Evolutionary conservation across 2,329 filamentous ascomycete species (phyloP).

Genomic region (Penicillium sp.): DNA sequence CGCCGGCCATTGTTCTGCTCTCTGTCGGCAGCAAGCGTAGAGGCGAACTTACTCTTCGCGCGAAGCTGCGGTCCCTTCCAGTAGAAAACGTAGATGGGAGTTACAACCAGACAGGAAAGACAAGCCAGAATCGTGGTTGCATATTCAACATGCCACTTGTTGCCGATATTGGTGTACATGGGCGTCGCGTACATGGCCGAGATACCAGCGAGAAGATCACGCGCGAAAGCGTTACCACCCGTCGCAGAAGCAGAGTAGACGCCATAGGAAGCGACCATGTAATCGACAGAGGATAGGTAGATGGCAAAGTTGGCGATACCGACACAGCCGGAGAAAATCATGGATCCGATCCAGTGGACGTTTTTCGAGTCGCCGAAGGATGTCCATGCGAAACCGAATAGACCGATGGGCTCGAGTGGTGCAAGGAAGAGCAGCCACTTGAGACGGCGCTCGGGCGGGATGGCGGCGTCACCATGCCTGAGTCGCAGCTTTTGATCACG

Average conservation of each 20-base stretch:
- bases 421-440: conserved; percentile 65
- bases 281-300: conserved; percentile 73
- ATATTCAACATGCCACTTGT: conserved; percentile 54
- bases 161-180: conserved; percentile 58
- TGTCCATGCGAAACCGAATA: conserved; percentile 69
- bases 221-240: conserved; percentile 70
- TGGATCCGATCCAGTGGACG: conserved; percentile 65
- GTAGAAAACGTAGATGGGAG: conserved; percentile 64
- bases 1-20: conserved; percentile 26
- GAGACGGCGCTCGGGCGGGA: conserved; percentile 64
- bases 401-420: conserved; percentile 62
- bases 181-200: conserved; percentile 66
- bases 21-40: conserved; percentile 48
- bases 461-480: conserved; percentile 49
- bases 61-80: conserved; percentile 60
- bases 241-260: conserved; percentile 71
- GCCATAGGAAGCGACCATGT: conserved; percentile 72
- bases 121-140: conserved; percentile 60
- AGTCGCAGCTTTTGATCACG: conserved; percentile 40
- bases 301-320: conserved; percentile 71
- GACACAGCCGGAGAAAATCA: conserved; percentile 64
- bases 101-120: conserved; percentile 59
- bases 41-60: conserved; percentile 59
- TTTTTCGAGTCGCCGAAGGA: conserved; percentile 61
- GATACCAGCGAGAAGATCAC: conserved; percentile 70